A percentile compares a stretch with the other conserved stretches of the same genome.
Evolutionary conservation across 306 rosid genomes (phyloP).

Genomic region (Sicyos baderoa): DNA sequence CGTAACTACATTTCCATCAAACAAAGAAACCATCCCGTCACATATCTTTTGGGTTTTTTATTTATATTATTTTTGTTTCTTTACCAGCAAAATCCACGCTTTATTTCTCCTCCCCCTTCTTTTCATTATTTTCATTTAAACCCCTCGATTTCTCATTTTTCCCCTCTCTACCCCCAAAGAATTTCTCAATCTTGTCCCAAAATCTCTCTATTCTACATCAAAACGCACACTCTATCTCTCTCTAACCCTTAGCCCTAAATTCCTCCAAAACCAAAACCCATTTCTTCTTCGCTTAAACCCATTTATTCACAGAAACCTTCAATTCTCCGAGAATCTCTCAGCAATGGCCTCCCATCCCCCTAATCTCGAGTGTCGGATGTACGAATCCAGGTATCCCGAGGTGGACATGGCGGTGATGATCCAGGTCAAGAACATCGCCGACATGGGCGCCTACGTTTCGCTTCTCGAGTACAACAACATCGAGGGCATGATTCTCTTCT

Average conservation of each 20-base stretch:
- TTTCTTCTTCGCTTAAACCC: neutral
- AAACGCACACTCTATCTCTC: too few relatives aligned
- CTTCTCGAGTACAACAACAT: constrained; percentile 92
- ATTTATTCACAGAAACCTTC: neutral
- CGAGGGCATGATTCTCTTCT: constrained; percentile 93
- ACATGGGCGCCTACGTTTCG: constrained; percentile 97
- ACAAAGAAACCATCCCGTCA: too few relatives aligned
- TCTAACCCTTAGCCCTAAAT: neutral
- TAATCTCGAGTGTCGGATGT: constrained; percentile 88
- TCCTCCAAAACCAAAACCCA: too few relatives aligned
- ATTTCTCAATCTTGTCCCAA: neutral
- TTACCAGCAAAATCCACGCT: too few relatives aligned
- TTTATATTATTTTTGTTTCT: too few relatives aligned
- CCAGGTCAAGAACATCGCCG: constrained; percentile 93
- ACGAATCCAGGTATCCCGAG: constrained; percentile 84
- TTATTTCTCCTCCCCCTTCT: too few relatives aligned
- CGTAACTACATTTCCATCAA: too few relatives aligned
- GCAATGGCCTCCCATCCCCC: constrained; percentile 44
- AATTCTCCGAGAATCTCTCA: neutral
- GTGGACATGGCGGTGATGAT: constrained; percentile 99
- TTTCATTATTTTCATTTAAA: neutral
- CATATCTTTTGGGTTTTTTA: too few relatives aligned
- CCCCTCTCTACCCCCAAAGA: neutral
- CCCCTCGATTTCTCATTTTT: neutral
- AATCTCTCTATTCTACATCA: too few relatives aligned